Conservation (phyloP, 345 rosid species). For the Eucalyptus decipiens region DNA sequence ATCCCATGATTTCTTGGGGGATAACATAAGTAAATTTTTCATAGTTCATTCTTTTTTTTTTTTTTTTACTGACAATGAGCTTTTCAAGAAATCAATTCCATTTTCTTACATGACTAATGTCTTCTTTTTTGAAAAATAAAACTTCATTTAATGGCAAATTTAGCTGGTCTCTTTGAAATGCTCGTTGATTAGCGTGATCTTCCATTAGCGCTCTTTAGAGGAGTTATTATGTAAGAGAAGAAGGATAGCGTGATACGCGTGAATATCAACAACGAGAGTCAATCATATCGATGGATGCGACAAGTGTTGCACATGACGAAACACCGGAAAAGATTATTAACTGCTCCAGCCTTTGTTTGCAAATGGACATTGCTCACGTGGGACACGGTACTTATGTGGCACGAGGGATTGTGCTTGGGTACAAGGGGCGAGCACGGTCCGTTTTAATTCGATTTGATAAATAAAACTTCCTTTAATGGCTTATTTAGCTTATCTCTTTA, state of each 20-base stretch:
- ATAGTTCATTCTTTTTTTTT: neutral
- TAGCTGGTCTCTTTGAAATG: neutral
- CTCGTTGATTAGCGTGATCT: neutral
- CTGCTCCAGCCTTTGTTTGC: fast-evolving
- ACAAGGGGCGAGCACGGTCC: neutral
- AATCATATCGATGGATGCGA: neutral
- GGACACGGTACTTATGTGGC: neutral
- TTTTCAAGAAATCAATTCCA: neutral
- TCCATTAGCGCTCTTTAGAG: neutral
- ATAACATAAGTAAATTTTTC: neutral
- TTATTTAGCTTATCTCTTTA: neutral
- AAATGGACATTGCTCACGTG: neutral
- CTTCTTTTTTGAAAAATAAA: neutral
- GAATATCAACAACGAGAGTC: neutral
- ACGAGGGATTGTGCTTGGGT: neutral
- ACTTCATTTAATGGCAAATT: neutral
- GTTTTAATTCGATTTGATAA: neutral
- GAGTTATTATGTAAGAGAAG: neutral
- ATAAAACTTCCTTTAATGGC: neutral
- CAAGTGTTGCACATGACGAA: neutral
- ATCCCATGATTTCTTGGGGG: neutral
- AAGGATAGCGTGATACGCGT: neutral
- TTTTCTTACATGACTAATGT: neutral
- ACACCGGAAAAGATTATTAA: neutral
- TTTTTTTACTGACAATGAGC: neutral